Base-by-base conservation (phyloP, 106 monocot genomes). In the Gastrodia elata region DNA sequence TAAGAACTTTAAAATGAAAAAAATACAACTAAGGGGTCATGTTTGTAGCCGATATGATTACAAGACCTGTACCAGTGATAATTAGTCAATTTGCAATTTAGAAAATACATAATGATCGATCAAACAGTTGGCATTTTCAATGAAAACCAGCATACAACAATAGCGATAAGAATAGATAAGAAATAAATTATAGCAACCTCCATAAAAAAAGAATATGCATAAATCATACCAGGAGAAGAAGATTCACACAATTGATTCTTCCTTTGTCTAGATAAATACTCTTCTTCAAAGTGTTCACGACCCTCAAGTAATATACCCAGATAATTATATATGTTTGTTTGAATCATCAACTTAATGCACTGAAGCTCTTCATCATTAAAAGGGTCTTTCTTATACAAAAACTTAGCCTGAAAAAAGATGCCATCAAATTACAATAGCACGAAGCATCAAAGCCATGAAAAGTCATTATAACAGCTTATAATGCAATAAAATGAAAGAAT, bases 241-340 rank as follows among this genome's bases (percentile, higher is more conserved):
- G 71, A 71, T 75, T 36, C 56, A 68, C 34, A 36, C 27, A 56
- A 69, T 39, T 41, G 14, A 28, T 16, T 77, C 56, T 74, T 77
- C 56, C 75, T 80, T 73, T 49, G 82, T 30, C 68, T 76, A 64
- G 64, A 44, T 42, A 87, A 65, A 81, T 78, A 73, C 64, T 91
- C 85, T 70, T 85, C 91, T 83, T 91, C 87, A 77, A 91, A 88
- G 37, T 75, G 46, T 75, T 88, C 87, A 44, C 91, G 85, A 0
- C 83, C 85, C 74, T 91, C 91, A 49, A 91, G 85, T 71, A 91
- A 67, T 65, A 91, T 83, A 18, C 81, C 83, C 22, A 91, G 82
- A 71, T 91, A 88, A 52, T 13, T 79, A 64, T 91, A 91, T 70
- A 85, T 77, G 68, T 74, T 91, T 30, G 74, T 88, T 56, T 88